These are phyloP conservation scores for Leptoxyphium fumago DNA, from an alignment of 2,329 filamentous ascomycete genomes.

Conservation along the genomic window DNA sequence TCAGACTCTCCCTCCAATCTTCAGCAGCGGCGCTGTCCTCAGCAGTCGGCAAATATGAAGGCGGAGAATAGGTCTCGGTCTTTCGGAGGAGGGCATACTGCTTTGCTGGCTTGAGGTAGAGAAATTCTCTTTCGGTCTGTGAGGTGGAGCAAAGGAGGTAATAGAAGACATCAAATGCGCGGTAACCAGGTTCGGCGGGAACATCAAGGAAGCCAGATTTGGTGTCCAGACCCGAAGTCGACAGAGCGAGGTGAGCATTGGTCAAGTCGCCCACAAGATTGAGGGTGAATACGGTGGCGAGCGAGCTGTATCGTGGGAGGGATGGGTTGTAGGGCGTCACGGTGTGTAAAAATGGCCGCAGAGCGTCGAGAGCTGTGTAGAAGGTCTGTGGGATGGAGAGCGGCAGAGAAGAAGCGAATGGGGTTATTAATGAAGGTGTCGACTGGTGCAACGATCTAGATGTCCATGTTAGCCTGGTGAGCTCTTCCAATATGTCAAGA, in stretches of 20 bases:
- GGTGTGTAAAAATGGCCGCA: slow-evolving; percentile 75
- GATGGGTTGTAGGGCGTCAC: slow-evolving; percentile 86
- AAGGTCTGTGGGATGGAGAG: slow-evolving; percentile 61
- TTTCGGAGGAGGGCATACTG: slow-evolving; percentile 65
- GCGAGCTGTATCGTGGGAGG: slow-evolving; percentile 60
- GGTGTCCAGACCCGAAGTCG: slow-evolving; percentile 79
- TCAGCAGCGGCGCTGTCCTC: slow-evolving; percentile 88
- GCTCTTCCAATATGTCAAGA: background rate
- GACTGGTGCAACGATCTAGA: slow-evolving; percentile 74
- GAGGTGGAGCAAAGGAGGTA: slow-evolving; percentile 81
- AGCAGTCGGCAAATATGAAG: slow-evolving; percentile 76
- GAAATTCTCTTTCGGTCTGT: slow-evolving; percentile 73
- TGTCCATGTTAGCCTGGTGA: slow-evolving; percentile 1
- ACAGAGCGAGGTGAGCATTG: slow-evolving; percentile 60
- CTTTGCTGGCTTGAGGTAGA: slow-evolving; percentile 63
- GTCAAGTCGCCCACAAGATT: slow-evolving; percentile 67
- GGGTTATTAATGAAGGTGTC: slow-evolving; percentile 66
- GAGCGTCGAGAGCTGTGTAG: slow-evolving; percentile 63
- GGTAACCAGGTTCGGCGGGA: slow-evolving; percentile 63
- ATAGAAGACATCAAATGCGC: slow-evolving; percentile 96
- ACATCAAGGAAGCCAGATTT: slow-evolving; percentile 65
- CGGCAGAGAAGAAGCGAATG: slow-evolving; percentile 70
- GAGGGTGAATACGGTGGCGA: slow-evolving; percentile 69
- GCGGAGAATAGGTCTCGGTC: slow-evolving; percentile 74
- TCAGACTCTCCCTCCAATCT: slow-evolving; percentile 75